phyloP scores from a whole-genome alignment of 805 yeast species.

The Lipomyces japonicus region DNA sequence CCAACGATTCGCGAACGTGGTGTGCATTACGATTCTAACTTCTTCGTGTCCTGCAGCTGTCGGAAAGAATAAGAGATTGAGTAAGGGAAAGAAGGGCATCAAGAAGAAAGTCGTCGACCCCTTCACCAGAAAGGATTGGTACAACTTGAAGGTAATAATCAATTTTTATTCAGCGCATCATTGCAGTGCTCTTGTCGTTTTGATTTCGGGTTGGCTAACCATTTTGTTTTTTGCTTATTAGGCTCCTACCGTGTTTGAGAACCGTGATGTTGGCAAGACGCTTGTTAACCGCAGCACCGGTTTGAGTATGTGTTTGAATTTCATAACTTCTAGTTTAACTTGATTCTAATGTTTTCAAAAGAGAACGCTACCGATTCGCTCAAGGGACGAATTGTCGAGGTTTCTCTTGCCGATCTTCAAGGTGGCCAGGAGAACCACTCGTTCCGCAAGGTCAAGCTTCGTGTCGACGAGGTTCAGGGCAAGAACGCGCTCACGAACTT shows the following conservation, averaged over 20 bases:
- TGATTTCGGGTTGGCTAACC: not conserved
- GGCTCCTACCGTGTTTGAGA: conserved; percentile 98
- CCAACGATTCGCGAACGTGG: not conserved
- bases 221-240: conserved; percentile 32
- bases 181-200: not conserved
- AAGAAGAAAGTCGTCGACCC: conserved; percentile 99
- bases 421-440: conserved; percentile 95
- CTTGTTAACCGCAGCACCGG: conserved; percentile 98
- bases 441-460: conserved; percentile 93
- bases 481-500: conserved; percentile 97
- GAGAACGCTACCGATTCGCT: conserved; percentile 95
- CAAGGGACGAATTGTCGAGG: conserved; percentile 96
- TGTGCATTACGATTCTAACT: not conserved
- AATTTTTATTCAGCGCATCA: too few relatives aligned
- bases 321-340: not conserved
- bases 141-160: conserved; percentile 19
- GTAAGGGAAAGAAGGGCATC: conserved; percentile 92
- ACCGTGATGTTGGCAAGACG: conserved; percentile 98
- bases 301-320: conserved; percentile 43
- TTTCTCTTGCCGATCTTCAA: conserved; percentile 94
- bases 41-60: too few relatives aligned
- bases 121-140: conserved; percentile 98
- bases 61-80: conserved; percentile 80
- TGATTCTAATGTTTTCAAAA: conserved; percentile 30
- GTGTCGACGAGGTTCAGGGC: conserved; percentile 99